Evolutionary conservation across 371 early-diverging fungal species (phyloP).

Genomic region (Phascolomyces articulosus): DNA sequence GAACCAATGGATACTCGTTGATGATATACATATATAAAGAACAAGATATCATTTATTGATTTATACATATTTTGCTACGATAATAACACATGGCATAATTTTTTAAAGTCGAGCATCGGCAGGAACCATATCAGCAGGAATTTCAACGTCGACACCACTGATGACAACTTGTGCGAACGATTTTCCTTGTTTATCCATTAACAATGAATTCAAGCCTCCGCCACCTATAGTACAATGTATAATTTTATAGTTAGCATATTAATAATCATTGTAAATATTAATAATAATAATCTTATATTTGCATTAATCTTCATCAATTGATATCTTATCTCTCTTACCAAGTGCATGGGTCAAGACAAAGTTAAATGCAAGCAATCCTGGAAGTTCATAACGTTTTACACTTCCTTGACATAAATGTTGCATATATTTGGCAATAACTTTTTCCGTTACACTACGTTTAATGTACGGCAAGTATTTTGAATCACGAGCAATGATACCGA

Average conservation of each 20-base stretch:
- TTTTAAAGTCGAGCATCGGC: slow-evolving; percentile 1
- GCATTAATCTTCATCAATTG: not conserved
- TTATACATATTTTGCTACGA: not conserved
- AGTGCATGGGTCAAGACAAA: slow-evolving; percentile 72
- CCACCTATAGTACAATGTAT: slow-evolving; percentile 44
- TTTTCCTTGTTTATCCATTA: slow-evolving; percentile 75
- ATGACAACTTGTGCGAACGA: slow-evolving; percentile 72
- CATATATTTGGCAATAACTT: slow-evolving; percentile 62
- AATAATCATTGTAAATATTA: not conserved
- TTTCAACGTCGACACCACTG: slow-evolving; percentile 54
- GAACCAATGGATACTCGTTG: not conserved
- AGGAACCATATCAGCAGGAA: slow-evolving; percentile 53
- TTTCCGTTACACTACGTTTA: slow-evolving; percentile 40
- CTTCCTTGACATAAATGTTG: slow-evolving; percentile 62
- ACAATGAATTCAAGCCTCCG: slow-evolving; percentile 68
- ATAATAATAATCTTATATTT: not conserved
- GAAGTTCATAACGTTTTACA: slow-evolving; percentile 67
- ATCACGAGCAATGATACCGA: slow-evolving; percentile 73
- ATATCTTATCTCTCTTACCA: too few species aligned
- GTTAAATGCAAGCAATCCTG: slow-evolving; percentile 65
- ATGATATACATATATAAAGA: not conserved
- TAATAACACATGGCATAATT: not conserved
- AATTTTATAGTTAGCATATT: not conserved
- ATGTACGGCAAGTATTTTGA: slow-evolving; percentile 57
- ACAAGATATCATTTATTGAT: not conserved